Evolutionary conservation across 2,329 filamentous ascomycete genomes (phyloP), one percentile per base, ranked within the genome.

Genomic region (Aspergillus aculeatinus): DNA sequence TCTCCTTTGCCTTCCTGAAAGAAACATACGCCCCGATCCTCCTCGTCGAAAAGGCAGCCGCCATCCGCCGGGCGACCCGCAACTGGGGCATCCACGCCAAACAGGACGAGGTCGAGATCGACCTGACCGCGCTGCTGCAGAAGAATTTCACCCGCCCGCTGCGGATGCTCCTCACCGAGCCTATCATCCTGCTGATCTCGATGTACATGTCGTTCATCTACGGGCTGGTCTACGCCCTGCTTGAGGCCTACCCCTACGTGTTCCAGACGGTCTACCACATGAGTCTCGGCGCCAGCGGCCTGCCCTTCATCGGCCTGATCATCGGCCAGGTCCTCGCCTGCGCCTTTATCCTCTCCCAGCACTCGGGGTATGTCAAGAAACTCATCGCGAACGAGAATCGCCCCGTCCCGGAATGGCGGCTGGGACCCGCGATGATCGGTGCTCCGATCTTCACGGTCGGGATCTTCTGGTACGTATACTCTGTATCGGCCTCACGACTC

Each of bases 221-320:
- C 27, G 67, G 67, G 6, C 50, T 69, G 7, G 50, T 67, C 1
- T 69, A 68, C 33, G 67, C 69, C 4, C 72, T 76, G 44, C 55
- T 77, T n/a, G 73, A 67, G 0, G 72, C 72, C 16, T 77, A 73
- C 51, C 75, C 71, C 0, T 68, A 73, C 31, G 71, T 75, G 5
- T 77, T 74, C 55, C 68, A 76, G 54, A 59, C 67, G 31, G 81
- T 92, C 6, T 88, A 96, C 73, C 82, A 83, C 65, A 89, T 94
- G 78, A 84, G 76, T 27, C 71, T 82, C 3, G 92, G 92, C 55
- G 76, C 90, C n/a, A 84, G 87, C 2, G 92, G 92, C 1, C 82
- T 96, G 4, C 87, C 91, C 4, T 96, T 92, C 75, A 90, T 96
- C 67, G 92, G 92, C 56, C 90, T 96, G 85, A 85, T 95, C 56